Percentiles rank a stretch among this genome's conserved stretches.
These are phyloP conservation scores for Cladosporium sp. DNA, from an alignment of 2,329 filamentous ascomycete genomes.

Conservation along the genomic window DNA sequence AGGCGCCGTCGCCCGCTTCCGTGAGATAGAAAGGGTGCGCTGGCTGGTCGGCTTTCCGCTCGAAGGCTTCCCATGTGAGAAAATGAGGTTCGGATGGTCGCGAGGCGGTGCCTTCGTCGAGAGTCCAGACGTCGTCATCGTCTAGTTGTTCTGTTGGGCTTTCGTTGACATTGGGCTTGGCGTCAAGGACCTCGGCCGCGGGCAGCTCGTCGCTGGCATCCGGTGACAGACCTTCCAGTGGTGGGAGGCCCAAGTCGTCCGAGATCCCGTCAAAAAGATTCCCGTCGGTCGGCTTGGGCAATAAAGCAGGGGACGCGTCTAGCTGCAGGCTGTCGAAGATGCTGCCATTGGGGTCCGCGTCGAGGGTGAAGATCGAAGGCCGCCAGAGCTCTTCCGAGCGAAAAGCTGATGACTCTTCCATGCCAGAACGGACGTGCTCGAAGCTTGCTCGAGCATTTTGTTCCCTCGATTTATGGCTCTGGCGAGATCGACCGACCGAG, in stretches of 20 bases:
- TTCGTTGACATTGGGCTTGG: neutral
- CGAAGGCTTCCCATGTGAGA: conserved; percentile 65
- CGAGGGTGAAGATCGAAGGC: conserved; percentile 10
- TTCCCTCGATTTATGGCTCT: too few relatives aligned
- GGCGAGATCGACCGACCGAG: neutral
- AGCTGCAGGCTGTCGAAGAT: conserved; percentile 14
- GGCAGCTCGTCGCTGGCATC: neutral
- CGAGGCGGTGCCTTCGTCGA: conserved; percentile 29
- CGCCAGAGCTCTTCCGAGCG: conserved; percentile 6
- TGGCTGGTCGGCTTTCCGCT: conserved; percentile 24
- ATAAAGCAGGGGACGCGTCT: neutral
- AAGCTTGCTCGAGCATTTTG: too few relatives aligned
- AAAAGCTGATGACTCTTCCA: neutral
- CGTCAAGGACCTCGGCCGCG: neutral
- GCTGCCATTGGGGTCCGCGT: conserved; percentile 9
- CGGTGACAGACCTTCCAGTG: conserved; percentile 9
- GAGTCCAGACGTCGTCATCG: conserved; percentile 37
- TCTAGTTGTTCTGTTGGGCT: neutral
- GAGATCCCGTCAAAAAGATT: conserved; percentile 1
- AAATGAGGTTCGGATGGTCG: conserved; percentile 35
- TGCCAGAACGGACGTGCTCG: neutral
- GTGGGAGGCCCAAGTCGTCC: conserved; percentile 4
- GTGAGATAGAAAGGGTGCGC: conserved; percentile 53
- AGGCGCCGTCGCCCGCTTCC: conserved; percentile 59
- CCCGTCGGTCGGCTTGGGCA: neutral